phyloP scores from a whole-genome alignment of 495 filamentous ascomycete species.

The Trichoderma asperelloides region DNA sequence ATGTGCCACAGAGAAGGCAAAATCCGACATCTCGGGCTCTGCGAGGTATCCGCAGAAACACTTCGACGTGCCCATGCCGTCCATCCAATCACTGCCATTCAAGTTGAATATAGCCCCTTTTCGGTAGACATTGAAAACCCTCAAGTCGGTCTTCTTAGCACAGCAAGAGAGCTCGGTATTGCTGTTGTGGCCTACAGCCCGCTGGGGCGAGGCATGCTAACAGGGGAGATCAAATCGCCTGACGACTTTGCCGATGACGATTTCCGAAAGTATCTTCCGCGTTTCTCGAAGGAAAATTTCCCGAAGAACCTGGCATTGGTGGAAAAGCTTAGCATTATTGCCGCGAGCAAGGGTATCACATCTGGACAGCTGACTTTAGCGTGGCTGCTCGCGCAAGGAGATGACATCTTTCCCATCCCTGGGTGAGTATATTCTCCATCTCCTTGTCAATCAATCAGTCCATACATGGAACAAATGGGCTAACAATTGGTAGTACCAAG shows the following conservation, averaged over 20 bases:
- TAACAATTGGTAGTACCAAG: slow-evolving; percentile 29
- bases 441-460: background rate
- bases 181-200: slow-evolving; percentile 40
- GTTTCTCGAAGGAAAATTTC: slow-evolving; percentile 46
- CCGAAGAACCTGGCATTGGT: slow-evolving; percentile 44
- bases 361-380: slow-evolving; percentile 44
- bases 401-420: slow-evolving; percentile 45
- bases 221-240: slow-evolving; percentile 24
- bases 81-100: slow-evolving; percentile 30
- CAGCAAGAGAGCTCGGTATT: slow-evolving; percentile 40
- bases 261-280: slow-evolving; percentile 28
- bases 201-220: slow-evolving; percentile 41
- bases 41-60: slow-evolving; percentile 26
- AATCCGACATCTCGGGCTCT: slow-evolving; percentile 45
- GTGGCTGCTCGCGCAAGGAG: slow-evolving; percentile 49
- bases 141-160: slow-evolving; percentile 25
- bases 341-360: slow-evolving; percentile 38
- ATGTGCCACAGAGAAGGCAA: slow-evolving; percentile 27
- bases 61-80: slow-evolving; percentile 31
- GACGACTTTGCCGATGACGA: slow-evolving; percentile 34
- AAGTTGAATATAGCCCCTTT: slow-evolving; percentile 40
- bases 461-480: background rate
- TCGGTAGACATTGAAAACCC: slow-evolving; percentile 34
- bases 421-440: slow-evolving; percentile 21
- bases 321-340: slow-evolving; percentile 35